Conservation (phyloP, 768 basidiomycete genomes). For the Psilocybe tampanensis region DNA sequence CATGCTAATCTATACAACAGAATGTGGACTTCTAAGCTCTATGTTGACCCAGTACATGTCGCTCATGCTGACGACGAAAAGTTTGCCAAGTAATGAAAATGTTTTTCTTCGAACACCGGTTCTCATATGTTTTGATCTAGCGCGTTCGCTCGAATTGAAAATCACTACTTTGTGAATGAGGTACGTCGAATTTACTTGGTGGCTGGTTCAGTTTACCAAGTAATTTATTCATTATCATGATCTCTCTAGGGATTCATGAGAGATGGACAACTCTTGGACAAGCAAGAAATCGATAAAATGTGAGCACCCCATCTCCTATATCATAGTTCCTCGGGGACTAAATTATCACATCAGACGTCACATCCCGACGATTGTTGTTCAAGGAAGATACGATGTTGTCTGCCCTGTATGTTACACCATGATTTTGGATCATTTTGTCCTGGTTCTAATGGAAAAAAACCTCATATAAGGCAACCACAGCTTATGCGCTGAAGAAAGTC, state of each 20-base stretch:
- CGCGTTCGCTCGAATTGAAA: slow-evolving; percentile 87
- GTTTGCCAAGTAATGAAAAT: slow-evolving; percentile 65
- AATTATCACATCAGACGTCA: too few species aligned
- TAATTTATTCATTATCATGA: background rate
- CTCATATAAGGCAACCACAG: slow-evolving; percentile 65
- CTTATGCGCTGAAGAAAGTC: slow-evolving; percentile 77
- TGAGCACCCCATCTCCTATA: slow-evolving; percentile 29
- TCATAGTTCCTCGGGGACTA: too few species aligned
- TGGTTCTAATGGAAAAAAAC: background rate
- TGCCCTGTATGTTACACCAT: slow-evolving; percentile 65
- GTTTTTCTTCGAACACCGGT: background rate
- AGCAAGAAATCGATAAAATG: slow-evolving; percentile 90
- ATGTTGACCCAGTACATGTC: slow-evolving; percentile 68
- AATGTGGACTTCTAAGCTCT: slow-evolving; percentile 81
- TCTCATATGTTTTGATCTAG: slow-evolving; percentile 35
- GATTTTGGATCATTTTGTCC: background rate
- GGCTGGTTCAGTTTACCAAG: background rate
- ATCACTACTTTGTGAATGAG: slow-evolving; percentile 87
- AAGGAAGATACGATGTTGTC: slow-evolving; percentile 88
- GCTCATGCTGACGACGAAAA: slow-evolving; percentile 70
- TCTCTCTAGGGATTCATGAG: slow-evolving; percentile 74
- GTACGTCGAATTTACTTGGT: slow-evolving; percentile 40
- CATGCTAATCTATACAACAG: slow-evolving; percentile 35
- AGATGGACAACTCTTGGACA: slow-evolving; percentile 84
- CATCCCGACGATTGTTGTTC: slow-evolving; percentile 81